Evolutionary conservation across 2,329 filamentous ascomycete species (phyloP).

Genomic region (Curvularia spicifera): DNA sequence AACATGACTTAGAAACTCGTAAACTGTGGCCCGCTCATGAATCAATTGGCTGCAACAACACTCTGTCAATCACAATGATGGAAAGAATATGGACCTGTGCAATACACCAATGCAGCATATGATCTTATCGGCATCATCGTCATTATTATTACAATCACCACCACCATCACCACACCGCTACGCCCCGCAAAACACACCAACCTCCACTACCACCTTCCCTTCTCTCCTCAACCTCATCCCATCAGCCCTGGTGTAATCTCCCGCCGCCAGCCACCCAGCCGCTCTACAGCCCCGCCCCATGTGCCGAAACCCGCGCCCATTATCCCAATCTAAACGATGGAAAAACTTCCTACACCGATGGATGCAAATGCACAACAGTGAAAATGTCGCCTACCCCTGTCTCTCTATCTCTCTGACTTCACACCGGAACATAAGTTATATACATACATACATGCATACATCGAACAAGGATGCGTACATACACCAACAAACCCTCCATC

Average conservation of each 20-base stretch:
- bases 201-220: neutral
- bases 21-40: neutral
- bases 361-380: neutral
- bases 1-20: neutral
- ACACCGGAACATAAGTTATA: neutral
- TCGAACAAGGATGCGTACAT: no score
- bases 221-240: neutral
- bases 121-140: neutral
- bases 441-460: no score
- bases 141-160: neutral
- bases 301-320: neutral
- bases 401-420: neutral
- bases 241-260: neutral
- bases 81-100: neutral
- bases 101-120: neutral
- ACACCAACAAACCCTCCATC: no score
- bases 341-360: neutral
- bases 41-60: neutral
- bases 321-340: neutral
- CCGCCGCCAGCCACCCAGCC: no score
- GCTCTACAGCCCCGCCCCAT: neutral
- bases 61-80: neutral
- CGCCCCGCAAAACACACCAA: neutral
- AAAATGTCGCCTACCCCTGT: constrained; percentile 3
- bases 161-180: neutral